Evolutionary conservation across 2,329 filamentous ascomycete genomes (phyloP), one percentile per base, ranked within the genome.

Genomic region (Malbranchea cinnamomea): DNA sequence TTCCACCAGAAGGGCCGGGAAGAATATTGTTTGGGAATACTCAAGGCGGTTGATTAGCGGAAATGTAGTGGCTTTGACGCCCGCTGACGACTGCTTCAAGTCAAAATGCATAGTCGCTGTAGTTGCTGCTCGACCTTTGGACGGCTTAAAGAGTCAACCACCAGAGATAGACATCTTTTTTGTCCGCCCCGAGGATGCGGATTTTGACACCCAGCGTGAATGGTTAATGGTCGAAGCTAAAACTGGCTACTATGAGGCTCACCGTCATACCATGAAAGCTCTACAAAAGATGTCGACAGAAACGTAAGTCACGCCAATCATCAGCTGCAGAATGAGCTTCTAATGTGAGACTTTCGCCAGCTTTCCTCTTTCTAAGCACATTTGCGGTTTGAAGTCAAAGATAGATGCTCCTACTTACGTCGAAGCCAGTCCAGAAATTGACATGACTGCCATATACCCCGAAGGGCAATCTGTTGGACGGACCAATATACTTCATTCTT

Each of bases 151-250:
- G 22, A 62, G 70, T 18, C 68, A 71, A 24, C 75, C 78, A 0
- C 77, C 80, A 0, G 67, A 75, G 19, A 66, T 93, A 10, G 82
- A 93, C 40, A 58, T 93, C 0, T 76, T 77, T 44, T 85, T 83
- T 57, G 67, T 69, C 0, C 52, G 65, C 5, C 44, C 61, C 0
- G 56, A 69, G 2, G 68, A 84, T 14, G 58, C 74, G 0, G 60
- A 70, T 12, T 60, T 91, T 28, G 78, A 93, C 43, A 73, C 82
- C 0, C 64, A 67, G 10, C 52, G 67, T 19, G 72, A 78, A 41
- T 75, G 74, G 50, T 53, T 85, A 7, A 92, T 93, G 80, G 57
- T 93, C 0, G 82, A 93, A 46, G 67, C 78, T 1, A 67, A 74
- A 3, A 52, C 54, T 0, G 75, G 78, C 1, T 92, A 84, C 47